Conservation (phyloP, 176 grass and related monocot genomes). For the Chrysopogon serrulatus region DNA sequence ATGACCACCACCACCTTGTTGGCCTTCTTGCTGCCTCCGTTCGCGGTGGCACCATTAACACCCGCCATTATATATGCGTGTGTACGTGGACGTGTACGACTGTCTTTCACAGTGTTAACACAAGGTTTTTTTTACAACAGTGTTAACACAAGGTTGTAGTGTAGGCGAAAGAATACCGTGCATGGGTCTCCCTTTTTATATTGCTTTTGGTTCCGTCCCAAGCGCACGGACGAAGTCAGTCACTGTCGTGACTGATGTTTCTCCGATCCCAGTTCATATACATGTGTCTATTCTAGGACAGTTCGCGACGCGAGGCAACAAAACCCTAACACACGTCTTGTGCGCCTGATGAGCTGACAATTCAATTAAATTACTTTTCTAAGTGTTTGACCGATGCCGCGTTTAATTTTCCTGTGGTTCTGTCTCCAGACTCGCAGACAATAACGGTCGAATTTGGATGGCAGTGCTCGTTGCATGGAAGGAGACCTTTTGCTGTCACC, state of each 20-base stretch:
- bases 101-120: background rate
- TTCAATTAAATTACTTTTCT: background rate
- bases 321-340: background rate
- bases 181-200: background rate
- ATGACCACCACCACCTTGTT: slow-evolving; percentile 79
- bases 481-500: no score
- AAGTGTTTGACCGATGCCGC: background rate
- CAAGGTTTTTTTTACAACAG: no score
- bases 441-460: background rate
- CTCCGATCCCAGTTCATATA: background rate
- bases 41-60: background rate
- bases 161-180: background rate
- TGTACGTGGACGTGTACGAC: background rate
- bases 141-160: background rate
- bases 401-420: background rate
- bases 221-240: background rate
- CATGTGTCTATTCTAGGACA: background rate
- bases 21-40: background rate
- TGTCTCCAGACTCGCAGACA: background rate
- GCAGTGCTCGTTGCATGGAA: no score
- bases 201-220: background rate
- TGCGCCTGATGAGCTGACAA: background rate
- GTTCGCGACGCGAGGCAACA: background rate
- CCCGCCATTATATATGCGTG: background rate
- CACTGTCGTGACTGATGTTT: background rate